Conservation (phyloP, 495 filamentous ascomycete species). For the Penicillium arizonense region DNA sequence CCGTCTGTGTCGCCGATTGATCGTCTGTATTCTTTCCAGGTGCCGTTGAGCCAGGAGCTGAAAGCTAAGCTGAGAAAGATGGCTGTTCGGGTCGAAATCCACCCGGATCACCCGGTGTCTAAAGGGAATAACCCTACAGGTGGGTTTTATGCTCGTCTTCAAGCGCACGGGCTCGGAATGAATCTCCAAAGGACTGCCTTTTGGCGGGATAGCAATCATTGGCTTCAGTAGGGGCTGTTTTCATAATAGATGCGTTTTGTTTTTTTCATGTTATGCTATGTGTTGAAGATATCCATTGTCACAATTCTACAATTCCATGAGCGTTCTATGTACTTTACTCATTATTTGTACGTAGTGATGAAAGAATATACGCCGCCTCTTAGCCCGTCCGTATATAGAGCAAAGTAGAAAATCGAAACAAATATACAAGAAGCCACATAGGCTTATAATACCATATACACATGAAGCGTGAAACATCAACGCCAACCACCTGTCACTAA, state of each 20-base stretch:
- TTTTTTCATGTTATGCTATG: neutral
- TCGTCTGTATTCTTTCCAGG: constrained; percentile 23
- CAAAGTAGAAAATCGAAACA: neutral
- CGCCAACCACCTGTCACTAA: neutral
- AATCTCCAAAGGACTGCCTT: constrained; percentile 8
- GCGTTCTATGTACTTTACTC: neutral
- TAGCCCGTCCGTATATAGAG: neutral
- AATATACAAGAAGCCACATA: constrained; percentile 5
- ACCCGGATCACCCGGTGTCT: constrained; percentile 9
- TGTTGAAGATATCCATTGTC: constrained; percentile 1
- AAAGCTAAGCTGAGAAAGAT: neutral
- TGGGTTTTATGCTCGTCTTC: constrained; percentile 23
- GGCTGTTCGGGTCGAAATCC: constrained; percentile 15
- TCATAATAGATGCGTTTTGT: neutral
- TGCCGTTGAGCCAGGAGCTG: neutral
- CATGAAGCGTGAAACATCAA: constrained; percentile 6
- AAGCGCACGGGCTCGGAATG: constrained; percentile 11
- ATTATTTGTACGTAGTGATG: too few species aligned
- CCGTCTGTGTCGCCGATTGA: constrained; percentile 15
- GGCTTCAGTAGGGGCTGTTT: constrained; percentile 5
- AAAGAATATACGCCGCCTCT: too few species aligned
- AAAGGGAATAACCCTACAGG: constrained; percentile 8
- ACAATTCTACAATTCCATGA: neutral
- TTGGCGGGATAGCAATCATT: constrained; percentile 14
- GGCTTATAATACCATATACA: neutral